These are phyloP conservation scores for Penicillium desertorum DNA, from an alignment of 495 filamentous ascomycete species.

Conservation along the genomic window DNA sequence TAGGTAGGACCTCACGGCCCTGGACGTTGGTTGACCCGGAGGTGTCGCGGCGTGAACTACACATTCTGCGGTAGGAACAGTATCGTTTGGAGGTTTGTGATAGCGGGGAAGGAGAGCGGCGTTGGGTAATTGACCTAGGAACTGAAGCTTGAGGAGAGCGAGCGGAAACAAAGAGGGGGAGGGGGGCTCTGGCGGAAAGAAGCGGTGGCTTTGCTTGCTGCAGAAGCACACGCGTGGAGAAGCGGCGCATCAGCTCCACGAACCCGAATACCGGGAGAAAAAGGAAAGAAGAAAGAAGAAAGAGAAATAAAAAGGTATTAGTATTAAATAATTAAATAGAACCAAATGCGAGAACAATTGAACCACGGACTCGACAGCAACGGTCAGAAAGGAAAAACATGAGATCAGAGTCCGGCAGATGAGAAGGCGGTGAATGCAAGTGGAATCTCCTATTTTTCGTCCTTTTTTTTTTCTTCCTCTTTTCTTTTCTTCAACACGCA, in stretches of 20 bases:
- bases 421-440: constrained; percentile 14
- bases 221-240: constrained; percentile 42
- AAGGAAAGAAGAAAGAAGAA: constrained; percentile 14
- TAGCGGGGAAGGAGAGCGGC: constrained; percentile 31
- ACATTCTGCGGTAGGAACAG: constrained; percentile 55
- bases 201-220: constrained; percentile 45
- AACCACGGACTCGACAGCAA: constrained; percentile 23
- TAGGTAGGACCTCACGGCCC: constrained; percentile 64
- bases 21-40: constrained; percentile 53
- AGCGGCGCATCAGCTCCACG: constrained; percentile 38
- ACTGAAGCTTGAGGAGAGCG: constrained; percentile 27
- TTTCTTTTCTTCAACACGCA: constrained; percentile 32
- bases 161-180: constrained; percentile 35
- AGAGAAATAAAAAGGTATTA: constrained; percentile 11
- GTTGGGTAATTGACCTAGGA: constrained; percentile 20
- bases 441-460: constrained; percentile 8
- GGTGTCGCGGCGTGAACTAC: constrained; percentile 42
- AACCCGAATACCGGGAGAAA: constrained; percentile 16
- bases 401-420: constrained; percentile 21
- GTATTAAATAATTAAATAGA: constrained; percentile 20
- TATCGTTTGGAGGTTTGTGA: constrained; percentile 44
- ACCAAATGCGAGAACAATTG: constrained; percentile 18
- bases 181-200: constrained; percentile 35
- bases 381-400: constrained; percentile 20
- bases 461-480: constrained; percentile 21